phyloP scores from a whole-genome alignment of 768 basidiomycete species.

The Podaxis sp. region DNA sequence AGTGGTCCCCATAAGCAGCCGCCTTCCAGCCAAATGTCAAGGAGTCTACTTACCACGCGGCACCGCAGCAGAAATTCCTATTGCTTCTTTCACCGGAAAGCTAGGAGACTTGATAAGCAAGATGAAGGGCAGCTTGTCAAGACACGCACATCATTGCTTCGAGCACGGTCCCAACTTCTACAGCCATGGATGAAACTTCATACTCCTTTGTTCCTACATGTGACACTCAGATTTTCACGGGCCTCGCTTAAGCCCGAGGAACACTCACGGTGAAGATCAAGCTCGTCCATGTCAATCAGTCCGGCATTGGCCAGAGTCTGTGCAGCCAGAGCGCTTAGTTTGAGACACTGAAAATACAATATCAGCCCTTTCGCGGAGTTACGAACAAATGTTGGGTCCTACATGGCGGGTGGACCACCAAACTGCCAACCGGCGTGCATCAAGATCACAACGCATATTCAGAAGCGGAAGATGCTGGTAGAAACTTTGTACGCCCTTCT shows the following conservation, averaged over 20 bases:
- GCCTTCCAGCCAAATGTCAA: background rate
- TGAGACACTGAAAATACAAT: slow-evolving; percentile 36
- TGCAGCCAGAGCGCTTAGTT: slow-evolving; percentile 54
- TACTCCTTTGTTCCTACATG: slow-evolving; percentile 29
- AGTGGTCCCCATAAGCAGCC: background rate
- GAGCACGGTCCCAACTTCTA: slow-evolving; percentile 45
- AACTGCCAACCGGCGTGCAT: slow-evolving; percentile 47
- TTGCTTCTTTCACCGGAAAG: background rate
- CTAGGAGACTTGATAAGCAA: background rate
- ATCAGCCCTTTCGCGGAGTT: background rate
- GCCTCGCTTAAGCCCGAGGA: background rate
- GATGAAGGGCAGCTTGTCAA: background rate
- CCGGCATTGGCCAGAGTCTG: slow-evolving; percentile 47
- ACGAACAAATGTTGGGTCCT: slow-evolving; percentile 14
- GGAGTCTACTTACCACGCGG: slow-evolving; percentile 2
- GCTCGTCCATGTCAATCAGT: slow-evolving; percentile 37
- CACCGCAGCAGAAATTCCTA: background rate
- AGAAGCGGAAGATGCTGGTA: slow-evolving; percentile 59
- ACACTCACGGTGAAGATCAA: slow-evolving; percentile 50
- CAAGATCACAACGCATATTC: slow-evolving; percentile 65
- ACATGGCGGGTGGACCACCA: slow-evolving; percentile 61
- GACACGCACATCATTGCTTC: slow-evolving; percentile 44
- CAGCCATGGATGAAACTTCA: slow-evolving; percentile 33
- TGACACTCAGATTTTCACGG: background rate
- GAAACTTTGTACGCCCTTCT: slow-evolving; percentile 51